Evolutionary conservation across 2,329 filamentous ascomycete species (phyloP).

Genomic region (Pseudopithomyces chartarum): DNA sequence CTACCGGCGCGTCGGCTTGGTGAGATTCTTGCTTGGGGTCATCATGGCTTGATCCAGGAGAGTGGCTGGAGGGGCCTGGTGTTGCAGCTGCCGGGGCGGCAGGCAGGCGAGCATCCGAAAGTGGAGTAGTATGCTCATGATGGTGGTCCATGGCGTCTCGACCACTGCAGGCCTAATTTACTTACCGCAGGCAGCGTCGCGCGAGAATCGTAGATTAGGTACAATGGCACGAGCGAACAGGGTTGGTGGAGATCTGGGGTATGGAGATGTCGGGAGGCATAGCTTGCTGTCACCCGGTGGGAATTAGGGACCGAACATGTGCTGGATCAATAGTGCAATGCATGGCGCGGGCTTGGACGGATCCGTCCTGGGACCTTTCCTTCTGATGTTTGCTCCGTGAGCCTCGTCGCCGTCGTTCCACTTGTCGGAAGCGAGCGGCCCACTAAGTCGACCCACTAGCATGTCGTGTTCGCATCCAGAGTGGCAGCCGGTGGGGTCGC

Average conservation of each 20-base stretch:
- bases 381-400: not conserved
- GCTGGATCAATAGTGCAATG: not conserved
- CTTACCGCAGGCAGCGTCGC: not conserved
- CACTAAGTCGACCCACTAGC: too few relatives aligned
- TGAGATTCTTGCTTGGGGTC: not conserved
- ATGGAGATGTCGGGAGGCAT: not conserved
- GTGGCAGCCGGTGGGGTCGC: too few relatives aligned
- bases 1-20: conserved; percentile 2
- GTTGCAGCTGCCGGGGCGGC: not conserved
- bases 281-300: not conserved
- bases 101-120: not conserved
- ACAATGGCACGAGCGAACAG: too few relatives aligned
- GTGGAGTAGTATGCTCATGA: not conserved
- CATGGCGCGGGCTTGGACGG: not conserved
- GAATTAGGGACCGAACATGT: not conserved
- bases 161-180: not conserved
- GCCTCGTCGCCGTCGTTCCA: not conserved
- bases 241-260: not conserved
- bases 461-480: too few relatives aligned
- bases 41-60: not conserved
- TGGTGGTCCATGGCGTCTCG: not conserved
- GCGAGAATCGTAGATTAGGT: not conserved
- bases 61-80: conserved; percentile 4
- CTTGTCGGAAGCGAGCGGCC: too few relatives aligned
- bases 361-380: not conserved